These are phyloP conservation scores for Stylosanthes scabra DNA, from an alignment of 331 rosid genomes.

Conservation along the genomic window DNA sequence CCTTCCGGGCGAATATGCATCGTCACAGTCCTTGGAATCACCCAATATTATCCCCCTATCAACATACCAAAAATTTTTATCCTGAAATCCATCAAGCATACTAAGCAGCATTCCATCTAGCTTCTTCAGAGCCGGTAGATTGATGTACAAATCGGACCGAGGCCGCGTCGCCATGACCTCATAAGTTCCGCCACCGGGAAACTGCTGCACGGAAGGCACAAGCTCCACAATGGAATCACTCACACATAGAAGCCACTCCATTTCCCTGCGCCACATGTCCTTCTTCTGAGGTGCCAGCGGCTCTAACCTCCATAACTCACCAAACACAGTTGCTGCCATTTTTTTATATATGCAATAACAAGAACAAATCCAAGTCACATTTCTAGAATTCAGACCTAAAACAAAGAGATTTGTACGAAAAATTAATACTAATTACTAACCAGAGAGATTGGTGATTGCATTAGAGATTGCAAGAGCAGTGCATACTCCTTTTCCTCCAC, in stretches of 20 bases:
- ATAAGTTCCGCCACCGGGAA: constrained; percentile 94
- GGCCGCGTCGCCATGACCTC: constrained; percentile 87
- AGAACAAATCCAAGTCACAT: not conserved
- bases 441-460: constrained; percentile 90
- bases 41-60: constrained; percentile 70
- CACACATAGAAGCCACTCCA: constrained; percentile 94
- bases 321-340: constrained; percentile 84
- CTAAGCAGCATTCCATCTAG: constrained; percentile 82
- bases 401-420: not conserved
- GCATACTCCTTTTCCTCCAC: constrained; percentile 96
- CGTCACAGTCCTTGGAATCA: constrained; percentile 67
- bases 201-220: constrained; percentile 88
- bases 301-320: constrained; percentile 94
- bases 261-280: constrained; percentile 86
- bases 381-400: not conserved
- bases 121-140: constrained; percentile 87
- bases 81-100: constrained; percentile 78
- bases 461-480: constrained; percentile 93
- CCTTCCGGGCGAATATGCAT: not conserved
- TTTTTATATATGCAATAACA: constrained; percentile 1
- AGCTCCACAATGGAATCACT: constrained; percentile 91
- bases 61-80: constrained; percentile 75
- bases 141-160: constrained; percentile 80
- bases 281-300: constrained; percentile 80
- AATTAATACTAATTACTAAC: constrained; percentile 38